phyloP scores from a whole-genome alignment of 2,329 filamentous ascomycete species.

The Didymella pomorum region DNA sequence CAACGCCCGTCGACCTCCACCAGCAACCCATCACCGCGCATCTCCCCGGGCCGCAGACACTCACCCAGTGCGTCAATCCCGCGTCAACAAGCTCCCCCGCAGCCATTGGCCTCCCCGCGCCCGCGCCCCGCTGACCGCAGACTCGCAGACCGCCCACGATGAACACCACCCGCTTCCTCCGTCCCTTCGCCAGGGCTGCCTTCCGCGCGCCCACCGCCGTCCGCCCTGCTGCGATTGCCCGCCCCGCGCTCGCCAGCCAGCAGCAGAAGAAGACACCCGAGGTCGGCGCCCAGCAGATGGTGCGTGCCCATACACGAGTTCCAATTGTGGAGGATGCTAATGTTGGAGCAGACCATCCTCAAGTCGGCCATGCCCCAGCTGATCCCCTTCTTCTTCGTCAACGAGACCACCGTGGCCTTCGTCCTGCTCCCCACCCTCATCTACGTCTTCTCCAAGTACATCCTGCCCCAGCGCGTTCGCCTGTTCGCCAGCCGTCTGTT shows the following conservation, averaged over 20 bases:
- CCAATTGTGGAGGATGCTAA: slow-evolving; percentile 23
- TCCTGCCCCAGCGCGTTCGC: slow-evolving; percentile 53
- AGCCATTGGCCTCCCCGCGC: slow-evolving; percentile 39
- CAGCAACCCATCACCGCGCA: slow-evolving; percentile 47
- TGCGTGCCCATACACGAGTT: slow-evolving; percentile 14
- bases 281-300: slow-evolving; percentile 47
- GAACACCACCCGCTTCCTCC: slow-evolving; percentile 54
- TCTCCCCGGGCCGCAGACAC: slow-evolving; percentile 42
- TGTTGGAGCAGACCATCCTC: slow-evolving; percentile 45
- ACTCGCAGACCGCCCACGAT: slow-evolving; percentile 47
- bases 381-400: slow-evolving; percentile 57
- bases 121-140: slow-evolving; percentile 41
- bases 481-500: slow-evolving; percentile 53
- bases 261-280: slow-evolving; percentile 48
- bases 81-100: slow-evolving; percentile 20
- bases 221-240: slow-evolving; percentile 47
- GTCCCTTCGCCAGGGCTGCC: slow-evolving; percentile 51
- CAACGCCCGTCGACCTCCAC: slow-evolving; percentile 36
- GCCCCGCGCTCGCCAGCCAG: slow-evolving; percentile 46
- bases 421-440: slow-evolving; percentile 53
- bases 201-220: slow-evolving; percentile 49
- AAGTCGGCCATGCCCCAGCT: slow-evolving; percentile 56
- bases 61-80: slow-evolving; percentile 43
- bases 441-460: slow-evolving; percentile 56
- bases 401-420: slow-evolving; percentile 54